Base-by-base conservation (phyloP, 2,329 filamentous ascomycete genomes). In the Alternaria triticimaculans region DNA sequence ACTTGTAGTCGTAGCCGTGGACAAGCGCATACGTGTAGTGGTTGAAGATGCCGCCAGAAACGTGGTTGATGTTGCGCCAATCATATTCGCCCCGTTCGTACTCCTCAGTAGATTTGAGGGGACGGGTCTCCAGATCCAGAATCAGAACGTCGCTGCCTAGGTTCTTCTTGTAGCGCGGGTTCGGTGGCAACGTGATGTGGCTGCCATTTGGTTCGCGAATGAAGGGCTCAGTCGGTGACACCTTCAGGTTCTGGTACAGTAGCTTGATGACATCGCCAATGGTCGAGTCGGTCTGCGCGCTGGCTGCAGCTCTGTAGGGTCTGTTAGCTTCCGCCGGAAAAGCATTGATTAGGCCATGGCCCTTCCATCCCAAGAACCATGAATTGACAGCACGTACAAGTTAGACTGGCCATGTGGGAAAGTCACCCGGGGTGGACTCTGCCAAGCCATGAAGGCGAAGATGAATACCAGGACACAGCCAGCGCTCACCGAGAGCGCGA, bases 1-100 rank as follows among this genome's bases (percentile, higher is more conserved):
- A 80, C 43, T 84, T 84, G 73, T 85, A 85, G 60, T 84, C 82
- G 65, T 84, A 85, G 7, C 83, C 83, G 65, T 85, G 84, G 43
- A 85, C 81, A 60, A 77, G 72, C 11, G 81, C 80, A 59, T 80
- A 80, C 8, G 74, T 71, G 66, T 80, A 80, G 71, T 80, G 78
- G 65, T 77, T 78, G 69, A 80, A 77, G 37, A 80, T 70, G 18
- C 78, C 78, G 28, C 72, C 76, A 12, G 75, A 76, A 21, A 79
- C 76, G 65, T 78, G 76, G 53, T 78, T 72, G 60, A 80, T 69
- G 63, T 76, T 77, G 64, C 73, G 72, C 78, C 78, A 80, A 55
- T 78, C 73, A 56, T 72, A 79, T 25, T 74, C 66, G 64, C 76
- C 76, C 28, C 72, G 71, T n/a, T 72, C 63, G 56, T 68, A 78